Evolutionary conservation across 2,329 filamentous ascomycete species (phyloP).

Genomic region (Neonectria magnoliae): DNA sequence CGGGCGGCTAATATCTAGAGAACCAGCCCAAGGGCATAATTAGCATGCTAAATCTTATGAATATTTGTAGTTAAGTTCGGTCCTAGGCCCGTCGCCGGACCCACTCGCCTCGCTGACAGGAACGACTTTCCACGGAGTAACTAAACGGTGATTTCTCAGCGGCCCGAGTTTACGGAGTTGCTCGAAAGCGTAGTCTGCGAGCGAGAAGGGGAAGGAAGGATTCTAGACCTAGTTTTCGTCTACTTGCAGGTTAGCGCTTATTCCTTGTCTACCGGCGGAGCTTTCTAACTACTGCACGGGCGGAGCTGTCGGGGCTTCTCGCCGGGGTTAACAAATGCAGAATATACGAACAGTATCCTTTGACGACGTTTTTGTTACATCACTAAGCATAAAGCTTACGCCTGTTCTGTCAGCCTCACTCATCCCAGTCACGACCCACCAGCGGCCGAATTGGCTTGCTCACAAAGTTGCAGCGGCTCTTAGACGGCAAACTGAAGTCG

Average conservation of each 20-base stretch:
- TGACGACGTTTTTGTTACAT: too few relatives aligned
- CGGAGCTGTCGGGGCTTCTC: too few relatives aligned
- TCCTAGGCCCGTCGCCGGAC: background rate
- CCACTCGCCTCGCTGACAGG: background rate
- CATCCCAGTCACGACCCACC: background rate
- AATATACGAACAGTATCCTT: too few relatives aligned
- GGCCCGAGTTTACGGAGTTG: background rate
- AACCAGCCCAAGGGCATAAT: background rate
- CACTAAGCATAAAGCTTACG: too few relatives aligned
- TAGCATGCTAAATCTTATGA: background rate
- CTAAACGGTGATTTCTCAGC: background rate
- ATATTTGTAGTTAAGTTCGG: background rate
- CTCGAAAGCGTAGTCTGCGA: background rate
- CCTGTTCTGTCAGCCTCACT: background rate
- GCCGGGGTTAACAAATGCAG: too few relatives aligned
- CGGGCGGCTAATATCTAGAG: background rate
- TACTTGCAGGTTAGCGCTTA: background rate
- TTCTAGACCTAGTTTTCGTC: background rate
- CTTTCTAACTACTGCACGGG: too few relatives aligned
- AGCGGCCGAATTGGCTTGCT: background rate
- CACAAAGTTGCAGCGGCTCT: background rate
- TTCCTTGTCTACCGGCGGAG: background rate
- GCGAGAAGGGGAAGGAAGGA: background rate
- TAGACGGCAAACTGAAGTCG: background rate
- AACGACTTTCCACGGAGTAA: background rate